Conservation (phyloP, 2,329 filamentous ascomycete species). For the Claviceps monticola region DNA sequence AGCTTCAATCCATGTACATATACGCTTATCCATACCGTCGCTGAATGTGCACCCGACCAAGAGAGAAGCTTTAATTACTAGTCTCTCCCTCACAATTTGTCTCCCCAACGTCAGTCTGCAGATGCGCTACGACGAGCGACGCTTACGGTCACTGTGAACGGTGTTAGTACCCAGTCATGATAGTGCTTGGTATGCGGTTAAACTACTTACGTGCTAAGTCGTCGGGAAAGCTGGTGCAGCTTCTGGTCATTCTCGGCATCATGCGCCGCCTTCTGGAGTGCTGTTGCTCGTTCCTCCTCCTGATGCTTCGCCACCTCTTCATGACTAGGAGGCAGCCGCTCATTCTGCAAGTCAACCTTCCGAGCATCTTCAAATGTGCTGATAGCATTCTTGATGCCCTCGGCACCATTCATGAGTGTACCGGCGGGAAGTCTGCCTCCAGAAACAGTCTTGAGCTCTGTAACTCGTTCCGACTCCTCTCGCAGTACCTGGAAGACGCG, state of each 20-base stretch:
- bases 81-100: neutral
- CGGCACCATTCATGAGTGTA: constrained; percentile 93
- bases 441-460: constrained; percentile 91
- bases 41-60: neutral
- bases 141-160: constrained; percentile 19
- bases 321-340: constrained; percentile 79
- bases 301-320: constrained; percentile 80
- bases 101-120: neutral
- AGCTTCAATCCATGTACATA: neutral
- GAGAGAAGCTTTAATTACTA: neutral
- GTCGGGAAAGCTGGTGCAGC: constrained; percentile 71
- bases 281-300: constrained; percentile 67
- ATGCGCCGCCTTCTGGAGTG: constrained; percentile 69
- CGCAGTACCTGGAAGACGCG: constrained; percentile 96
- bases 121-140: constrained; percentile 6
- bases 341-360: constrained; percentile 95
- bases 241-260: constrained; percentile 89
- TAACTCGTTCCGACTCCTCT: constrained; percentile 93
- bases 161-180: neutral
- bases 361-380: constrained; percentile 91
- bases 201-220: constrained; percentile 78
- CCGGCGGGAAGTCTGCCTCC: constrained; percentile 86
- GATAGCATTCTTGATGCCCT: constrained; percentile 97
- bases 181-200: no score
- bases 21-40: neutral